phyloP scores from a whole-genome alignment of 2,329 filamentous ascomycete species.

The Fusarium decemcellulare region DNA sequence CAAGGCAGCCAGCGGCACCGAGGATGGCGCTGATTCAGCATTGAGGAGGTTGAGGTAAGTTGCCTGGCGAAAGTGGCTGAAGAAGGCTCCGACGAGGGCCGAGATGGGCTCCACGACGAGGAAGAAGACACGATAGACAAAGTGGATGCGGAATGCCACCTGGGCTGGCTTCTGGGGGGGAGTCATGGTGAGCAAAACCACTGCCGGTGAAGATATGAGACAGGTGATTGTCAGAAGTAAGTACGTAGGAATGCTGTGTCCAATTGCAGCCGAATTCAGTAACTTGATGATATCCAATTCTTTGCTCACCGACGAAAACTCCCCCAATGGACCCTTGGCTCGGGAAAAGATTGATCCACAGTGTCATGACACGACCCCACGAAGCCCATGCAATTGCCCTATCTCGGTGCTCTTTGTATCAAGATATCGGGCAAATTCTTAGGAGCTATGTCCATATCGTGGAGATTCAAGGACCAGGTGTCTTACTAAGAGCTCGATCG shows the following conservation, averaged over 20 bases:
- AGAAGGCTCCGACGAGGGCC: slow-evolving; percentile 67
- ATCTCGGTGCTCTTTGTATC: slow-evolving; percentile 3
- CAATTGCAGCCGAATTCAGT: background rate
- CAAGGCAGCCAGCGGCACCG: slow-evolving; percentile 70
- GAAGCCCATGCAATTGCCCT: slow-evolving; percentile 8
- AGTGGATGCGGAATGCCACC: slow-evolving; percentile 65
- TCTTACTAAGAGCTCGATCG: too few species aligned
- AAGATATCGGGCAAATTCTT: background rate
- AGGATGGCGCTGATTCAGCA: slow-evolving; percentile 58
- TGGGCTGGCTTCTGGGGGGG: slow-evolving; percentile 36
- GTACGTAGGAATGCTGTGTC: background rate
- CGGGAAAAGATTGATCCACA: slow-evolving; percentile 48
- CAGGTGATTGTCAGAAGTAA: slow-evolving; percentile 8
- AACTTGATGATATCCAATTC: slow-evolving; percentile 15
- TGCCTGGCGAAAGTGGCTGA: slow-evolving; percentile 62
- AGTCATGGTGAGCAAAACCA: slow-evolving; percentile 40
- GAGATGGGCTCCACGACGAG: slow-evolving; percentile 77
- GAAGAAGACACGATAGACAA: slow-evolving; percentile 80
- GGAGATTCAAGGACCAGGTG: background rate
- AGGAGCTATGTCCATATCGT: background rate
- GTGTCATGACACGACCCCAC: slow-evolving; percentile 16
- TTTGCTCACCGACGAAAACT: slow-evolving; percentile 12
- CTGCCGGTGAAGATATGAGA: background rate
- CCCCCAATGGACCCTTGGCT: slow-evolving; percentile 24
- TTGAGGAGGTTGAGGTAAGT: slow-evolving; percentile 77